phyloP scores from a whole-genome alignment of 208 protist species.

The Trypanosoma scelopori region DNA sequence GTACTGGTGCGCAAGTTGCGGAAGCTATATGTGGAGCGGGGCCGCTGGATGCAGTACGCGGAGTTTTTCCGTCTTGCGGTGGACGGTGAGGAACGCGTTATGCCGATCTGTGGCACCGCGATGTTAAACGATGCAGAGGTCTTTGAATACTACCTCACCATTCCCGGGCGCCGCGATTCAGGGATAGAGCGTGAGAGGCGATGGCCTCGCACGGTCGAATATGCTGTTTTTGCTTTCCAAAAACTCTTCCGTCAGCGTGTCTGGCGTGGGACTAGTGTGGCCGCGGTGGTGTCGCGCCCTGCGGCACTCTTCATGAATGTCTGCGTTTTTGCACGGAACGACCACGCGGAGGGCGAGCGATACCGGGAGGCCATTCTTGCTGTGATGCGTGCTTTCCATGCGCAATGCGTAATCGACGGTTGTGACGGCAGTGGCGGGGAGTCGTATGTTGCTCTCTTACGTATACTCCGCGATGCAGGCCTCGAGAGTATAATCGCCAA shows the following conservation, averaged over 20 bases:
- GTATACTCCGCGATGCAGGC: constrained; percentile 33
- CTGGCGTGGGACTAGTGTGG: constrained; percentile 18
- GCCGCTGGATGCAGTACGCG: constrained; percentile 23
- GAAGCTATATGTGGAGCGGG: constrained; percentile 27
- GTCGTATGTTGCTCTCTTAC: constrained; percentile 15
- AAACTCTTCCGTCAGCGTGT: constrained; percentile 29
- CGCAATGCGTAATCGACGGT: neutral
- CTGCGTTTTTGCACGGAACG: constrained; percentile 70
- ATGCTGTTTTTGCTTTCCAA: constrained; percentile 36
- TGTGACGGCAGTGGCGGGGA: neutral
- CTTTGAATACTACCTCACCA: constrained; percentile 45
- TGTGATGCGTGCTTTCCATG: constrained; percentile 14
- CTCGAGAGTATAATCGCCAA: constrained; percentile 54
- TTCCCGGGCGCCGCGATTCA: constrained; percentile 48
- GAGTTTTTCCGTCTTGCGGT: constrained; percentile 26
- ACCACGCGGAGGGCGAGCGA: constrained; percentile 65
- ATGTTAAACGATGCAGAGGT: constrained; percentile 58
- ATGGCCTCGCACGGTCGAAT: constrained; percentile 43
- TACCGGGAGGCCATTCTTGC: constrained; percentile 48
- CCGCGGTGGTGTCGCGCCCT: constrained; percentile 22
- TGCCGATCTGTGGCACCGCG: constrained; percentile 22
- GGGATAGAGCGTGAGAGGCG: constrained; percentile 35
- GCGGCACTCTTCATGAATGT: constrained; percentile 60
- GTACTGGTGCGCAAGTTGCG: constrained; percentile 29
- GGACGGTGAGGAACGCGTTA: constrained; percentile 29